Conservation (phyloP, 768 basidiomycete species). For the Amylocystis lapponica region DNA sequence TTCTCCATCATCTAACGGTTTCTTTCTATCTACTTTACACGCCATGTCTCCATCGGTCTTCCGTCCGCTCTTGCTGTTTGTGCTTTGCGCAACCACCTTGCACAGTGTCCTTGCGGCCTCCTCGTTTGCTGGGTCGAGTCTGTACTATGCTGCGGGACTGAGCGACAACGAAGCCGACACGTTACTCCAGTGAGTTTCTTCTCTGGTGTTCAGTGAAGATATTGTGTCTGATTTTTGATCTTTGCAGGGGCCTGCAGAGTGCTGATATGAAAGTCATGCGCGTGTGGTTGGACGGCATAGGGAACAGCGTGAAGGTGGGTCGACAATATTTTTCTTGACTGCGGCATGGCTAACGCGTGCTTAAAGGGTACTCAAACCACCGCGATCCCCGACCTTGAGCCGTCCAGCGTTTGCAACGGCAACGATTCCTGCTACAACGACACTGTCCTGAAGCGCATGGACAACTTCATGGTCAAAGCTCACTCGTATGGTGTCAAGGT, state of each 20-base stretch:
- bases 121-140: slow-evolving; percentile 19
- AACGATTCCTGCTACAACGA: slow-evolving; percentile 26
- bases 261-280: slow-evolving; percentile 21
- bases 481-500: slow-evolving; percentile 28
- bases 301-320: slow-evolving; percentile 12
- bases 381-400: slow-evolving; percentile 29
- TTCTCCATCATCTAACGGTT: too few species aligned
- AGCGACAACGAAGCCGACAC: slow-evolving; percentile 8
- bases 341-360: background rate
- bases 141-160: slow-evolving; percentile 23
- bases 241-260: slow-evolving; percentile 14
- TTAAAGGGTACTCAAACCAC: slow-evolving; percentile 22
- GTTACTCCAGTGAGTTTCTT: slow-evolving; percentile 10
- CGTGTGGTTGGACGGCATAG: slow-evolving; percentile 20
- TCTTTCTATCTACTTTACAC: too few species aligned
- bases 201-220: background rate
- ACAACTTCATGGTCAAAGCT: slow-evolving; percentile 35
- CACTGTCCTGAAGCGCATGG: slow-evolving; percentile 29
- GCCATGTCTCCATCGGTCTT: too few species aligned
- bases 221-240: too few species aligned
- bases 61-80: too few species aligned
- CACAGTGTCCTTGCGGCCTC: slow-evolving; percentile 9
- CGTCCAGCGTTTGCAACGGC: slow-evolving; percentile 25
- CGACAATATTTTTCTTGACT: background rate
- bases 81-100: background rate